phyloP scores from a whole-genome alignment of 768 basidiomycete species.

The Podaxis carcinomalis region DNA sequence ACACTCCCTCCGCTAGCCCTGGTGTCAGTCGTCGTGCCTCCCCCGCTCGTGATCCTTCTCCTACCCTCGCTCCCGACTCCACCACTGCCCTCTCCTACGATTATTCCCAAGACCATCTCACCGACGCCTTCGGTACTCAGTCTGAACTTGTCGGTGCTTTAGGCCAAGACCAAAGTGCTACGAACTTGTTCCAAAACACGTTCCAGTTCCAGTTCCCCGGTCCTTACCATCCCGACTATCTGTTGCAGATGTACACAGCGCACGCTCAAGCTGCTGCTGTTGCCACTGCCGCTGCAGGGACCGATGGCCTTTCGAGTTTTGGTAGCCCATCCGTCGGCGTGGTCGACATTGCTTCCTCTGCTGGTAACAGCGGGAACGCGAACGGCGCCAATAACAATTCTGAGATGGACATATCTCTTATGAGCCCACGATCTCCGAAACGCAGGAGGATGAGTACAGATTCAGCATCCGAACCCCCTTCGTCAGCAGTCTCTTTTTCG shows the following conservation, averaged over 20 bases:
- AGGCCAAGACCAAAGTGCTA: slow-evolving; percentile 25
- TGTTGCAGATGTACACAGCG: slow-evolving; percentile 46
- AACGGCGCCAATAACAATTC: not conserved
- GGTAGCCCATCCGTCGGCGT: not conserved
- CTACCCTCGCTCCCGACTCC: slow-evolving; percentile 68
- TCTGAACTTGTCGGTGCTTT: slow-evolving; percentile 52
- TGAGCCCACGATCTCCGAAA: slow-evolving; percentile 53
- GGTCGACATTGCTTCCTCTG: not conserved
- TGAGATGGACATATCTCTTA: slow-evolving; percentile 36
- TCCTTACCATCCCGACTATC: slow-evolving; percentile 71
- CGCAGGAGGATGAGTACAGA: slow-evolving; percentile 69
- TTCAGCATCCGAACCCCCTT: slow-evolving; percentile 49
- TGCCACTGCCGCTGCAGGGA: not conserved
- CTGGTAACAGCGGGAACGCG: not conserved
- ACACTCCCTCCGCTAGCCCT: slow-evolving; percentile 74
- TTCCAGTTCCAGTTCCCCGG: slow-evolving; percentile 56
- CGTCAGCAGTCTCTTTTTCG: slow-evolving; percentile 59
- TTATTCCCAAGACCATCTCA: slow-evolving; percentile 35
- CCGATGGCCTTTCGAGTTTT: not conserved
- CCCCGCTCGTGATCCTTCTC: slow-evolving; percentile 56
- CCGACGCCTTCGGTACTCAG: slow-evolving; percentile 33
- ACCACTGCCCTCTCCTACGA: slow-evolving; percentile 56
- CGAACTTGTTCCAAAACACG: slow-evolving; percentile 24
- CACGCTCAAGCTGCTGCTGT: slow-evolving; percentile 28
- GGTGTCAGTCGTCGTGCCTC: slow-evolving; percentile 72